These are phyloP conservation scores for Cicer arietinum DNA, from an alignment of 306 rosid genomes.

Conservation along the genomic window DNA sequence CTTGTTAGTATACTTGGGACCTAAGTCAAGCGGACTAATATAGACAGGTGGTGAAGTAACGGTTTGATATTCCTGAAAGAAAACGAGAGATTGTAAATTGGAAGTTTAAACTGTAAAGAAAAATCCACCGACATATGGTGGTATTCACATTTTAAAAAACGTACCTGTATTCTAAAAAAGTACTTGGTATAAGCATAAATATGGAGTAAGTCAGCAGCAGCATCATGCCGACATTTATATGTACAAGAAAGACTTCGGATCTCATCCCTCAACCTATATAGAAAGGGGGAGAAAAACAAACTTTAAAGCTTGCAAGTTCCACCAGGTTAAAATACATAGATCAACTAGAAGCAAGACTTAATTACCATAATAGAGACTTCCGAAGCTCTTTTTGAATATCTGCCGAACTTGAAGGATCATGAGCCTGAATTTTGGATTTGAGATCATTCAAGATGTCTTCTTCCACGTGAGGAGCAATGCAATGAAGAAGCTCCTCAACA, in stretches of 20 bases:
- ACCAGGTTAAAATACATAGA: slow-evolving; percentile 33
- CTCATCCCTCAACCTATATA: slow-evolving; percentile 93
- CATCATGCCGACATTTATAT: slow-evolving; percentile 95
- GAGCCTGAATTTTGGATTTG: slow-evolving; percentile 68
- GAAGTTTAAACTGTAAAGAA: slow-evolving; percentile 17
- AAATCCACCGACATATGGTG: background rate
- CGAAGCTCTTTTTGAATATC: slow-evolving; percentile 78
- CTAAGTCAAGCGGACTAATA: slow-evolving; percentile 98
- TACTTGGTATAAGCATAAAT: slow-evolving; percentile 84
- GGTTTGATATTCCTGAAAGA: slow-evolving; percentile 74
- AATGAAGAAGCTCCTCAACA: slow-evolving; percentile 88
- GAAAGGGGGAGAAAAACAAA: slow-evolving; percentile 28
- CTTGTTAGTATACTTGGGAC: slow-evolving; percentile 85
- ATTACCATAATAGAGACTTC: slow-evolving; percentile 80
- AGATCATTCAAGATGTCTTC: slow-evolving; percentile 71
- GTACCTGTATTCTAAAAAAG: slow-evolving; percentile 90
- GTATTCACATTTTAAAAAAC: slow-evolving; percentile 33
- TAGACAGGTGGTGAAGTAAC: slow-evolving; percentile 95
- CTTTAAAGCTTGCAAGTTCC: slow-evolving; percentile 17
- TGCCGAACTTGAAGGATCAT: slow-evolving; percentile 68
- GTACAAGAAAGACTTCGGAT: slow-evolving; percentile 88
- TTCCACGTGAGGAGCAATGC: slow-evolving; percentile 74
- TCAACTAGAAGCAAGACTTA: slow-evolving; percentile 11
- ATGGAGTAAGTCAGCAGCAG: slow-evolving; percentile 99
- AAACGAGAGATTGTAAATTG: slow-evolving; percentile 34